A percentile compares a stretch with the other conserved stretches of the same genome.
These are phyloP conservation scores for Coprinellus aureogranulatus DNA, from an alignment of 768 basidiomycete genomes.

Conservation along the genomic window DNA sequence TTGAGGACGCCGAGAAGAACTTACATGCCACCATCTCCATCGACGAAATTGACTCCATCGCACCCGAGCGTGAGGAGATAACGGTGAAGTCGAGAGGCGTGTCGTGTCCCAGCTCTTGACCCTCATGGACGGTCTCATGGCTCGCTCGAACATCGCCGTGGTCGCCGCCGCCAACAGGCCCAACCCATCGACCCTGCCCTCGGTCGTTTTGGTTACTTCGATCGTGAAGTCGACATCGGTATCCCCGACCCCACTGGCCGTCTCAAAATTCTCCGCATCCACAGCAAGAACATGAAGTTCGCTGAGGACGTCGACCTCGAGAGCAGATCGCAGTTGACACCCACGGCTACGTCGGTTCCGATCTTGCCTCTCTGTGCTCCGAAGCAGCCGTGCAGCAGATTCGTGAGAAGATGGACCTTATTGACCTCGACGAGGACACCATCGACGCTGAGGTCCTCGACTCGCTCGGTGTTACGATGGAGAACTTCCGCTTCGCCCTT, in stretches of 20 bases:
- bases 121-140: slow-evolving; percentile 98
- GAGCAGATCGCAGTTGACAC: slow-evolving; percentile 99
- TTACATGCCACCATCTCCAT: slow-evolving; percentile 99
- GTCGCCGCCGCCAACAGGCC: slow-evolving; percentile 99
- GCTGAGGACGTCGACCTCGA: slow-evolving; percentile 96
- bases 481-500: slow-evolving; percentile 99
- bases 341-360: slow-evolving; percentile 98
- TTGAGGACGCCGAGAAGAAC: slow-evolving; percentile 99
- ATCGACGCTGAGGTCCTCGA: slow-evolving; percentile 99
- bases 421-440: slow-evolving; percentile 94
- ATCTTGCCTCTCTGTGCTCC: slow-evolving; percentile 95
- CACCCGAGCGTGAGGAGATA: slow-evolving; percentile 99
- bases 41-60: slow-evolving; percentile 98
- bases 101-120: slow-evolving; percentile 98
- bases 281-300: slow-evolving; percentile 99
- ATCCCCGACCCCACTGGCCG: slow-evolving; percentile 99
- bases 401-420: slow-evolving; percentile 99
- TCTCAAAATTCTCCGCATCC: slow-evolving; percentile 96
- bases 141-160: slow-evolving; percentile 97
- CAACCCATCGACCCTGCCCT: slow-evolving; percentile 99
- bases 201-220: slow-evolving; percentile 97
- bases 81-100: slow-evolving; percentile 99
- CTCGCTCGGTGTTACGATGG: slow-evolving; percentile 98
- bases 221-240: slow-evolving; percentile 98
- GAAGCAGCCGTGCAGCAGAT: slow-evolving; percentile 99